phyloP scores from a whole-genome alignment of 2,329 filamentous ascomycete genomes.

The Aspergillus costaricaensis region DNA sequence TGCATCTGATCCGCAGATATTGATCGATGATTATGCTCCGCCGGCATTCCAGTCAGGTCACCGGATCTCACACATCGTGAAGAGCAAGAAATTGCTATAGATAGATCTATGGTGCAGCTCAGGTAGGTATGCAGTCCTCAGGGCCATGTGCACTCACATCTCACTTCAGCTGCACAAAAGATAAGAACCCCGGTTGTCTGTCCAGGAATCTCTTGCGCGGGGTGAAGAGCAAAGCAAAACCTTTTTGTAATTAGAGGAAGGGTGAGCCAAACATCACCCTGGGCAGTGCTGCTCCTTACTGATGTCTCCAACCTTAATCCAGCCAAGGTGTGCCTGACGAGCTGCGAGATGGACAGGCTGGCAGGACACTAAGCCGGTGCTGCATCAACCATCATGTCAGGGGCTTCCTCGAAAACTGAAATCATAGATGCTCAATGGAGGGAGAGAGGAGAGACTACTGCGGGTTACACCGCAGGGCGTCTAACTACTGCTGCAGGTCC shows the following conservation, averaged over 20 bases:
- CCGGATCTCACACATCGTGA: neutral
- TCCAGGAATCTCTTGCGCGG: too few species aligned
- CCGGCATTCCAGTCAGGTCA: neutral
- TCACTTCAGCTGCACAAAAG: neutral
- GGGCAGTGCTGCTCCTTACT: slow-evolving; percentile 14
- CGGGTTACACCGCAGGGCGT: slow-evolving; percentile 17
- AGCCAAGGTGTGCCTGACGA: slow-evolving; percentile 9
- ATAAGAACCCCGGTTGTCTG: neutral
- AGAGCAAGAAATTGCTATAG: neutral
- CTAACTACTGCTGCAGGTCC: slow-evolving; percentile 19
- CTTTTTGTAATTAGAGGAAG: too few species aligned
- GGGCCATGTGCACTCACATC: neutral
- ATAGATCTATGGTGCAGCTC: neutral
- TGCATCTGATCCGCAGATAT: neutral
- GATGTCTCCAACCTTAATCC: slow-evolving; percentile 17
- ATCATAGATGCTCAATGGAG: neutral
- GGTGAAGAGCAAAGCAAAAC: too few species aligned
- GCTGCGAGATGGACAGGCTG: neutral
- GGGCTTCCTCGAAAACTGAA: slow-evolving; percentile 13
- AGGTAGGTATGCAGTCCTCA: neutral
- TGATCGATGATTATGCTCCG: neutral
- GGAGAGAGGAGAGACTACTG: neutral
- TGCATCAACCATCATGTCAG: slow-evolving; percentile 17
- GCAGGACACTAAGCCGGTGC: neutral
- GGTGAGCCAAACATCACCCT: neutral